These are phyloP conservation scores for Yamadazyma friedrichii DNA, from an alignment of 1,139 yeast genomes.

Conservation along the genomic window DNA sequence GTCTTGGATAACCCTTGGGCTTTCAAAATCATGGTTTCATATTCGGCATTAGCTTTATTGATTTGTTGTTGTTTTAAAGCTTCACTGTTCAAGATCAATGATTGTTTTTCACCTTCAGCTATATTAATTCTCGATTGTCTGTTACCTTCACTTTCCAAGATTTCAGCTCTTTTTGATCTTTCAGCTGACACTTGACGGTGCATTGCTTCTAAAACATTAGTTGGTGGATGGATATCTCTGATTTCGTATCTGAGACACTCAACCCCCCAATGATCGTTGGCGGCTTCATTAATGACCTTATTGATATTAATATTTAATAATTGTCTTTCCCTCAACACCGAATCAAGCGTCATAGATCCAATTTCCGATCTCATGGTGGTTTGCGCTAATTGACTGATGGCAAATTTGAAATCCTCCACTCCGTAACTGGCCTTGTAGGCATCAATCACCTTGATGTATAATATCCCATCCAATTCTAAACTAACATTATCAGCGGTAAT, in stretches of 20 bases:
- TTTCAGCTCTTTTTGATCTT: constrained; percentile 82
- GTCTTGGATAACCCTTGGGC: constrained; percentile 82
- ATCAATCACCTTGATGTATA: constrained; percentile 74
- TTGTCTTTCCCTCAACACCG: constrained; percentile 76
- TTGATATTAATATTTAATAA: constrained; percentile 71
- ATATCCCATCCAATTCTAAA: constrained; percentile 79
- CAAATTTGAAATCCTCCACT: constrained; percentile 85
- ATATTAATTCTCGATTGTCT: constrained; percentile 76
- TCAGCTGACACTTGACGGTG: constrained; percentile 88
- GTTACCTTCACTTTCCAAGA: constrained; percentile 81
- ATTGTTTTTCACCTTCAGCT: constrained; percentile 77
- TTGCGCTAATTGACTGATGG: constrained; percentile 82
- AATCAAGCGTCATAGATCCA: constrained; percentile 77
- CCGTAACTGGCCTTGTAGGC: constrained; percentile 87
- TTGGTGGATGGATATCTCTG: constrained; percentile 86
- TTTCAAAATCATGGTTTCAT: constrained; percentile 62
- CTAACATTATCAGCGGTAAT: constrained; percentile 86
- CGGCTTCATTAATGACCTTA: constrained; percentile 79
- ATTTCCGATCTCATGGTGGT: constrained; percentile 90
- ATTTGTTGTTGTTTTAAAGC: constrained; percentile 62
- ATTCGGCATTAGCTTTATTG: constrained; percentile 68
- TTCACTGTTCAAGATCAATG: constrained; percentile 69
- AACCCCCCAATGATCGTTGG: constrained; percentile 79
- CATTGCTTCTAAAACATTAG: constrained; percentile 86
- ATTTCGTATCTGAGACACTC: constrained; percentile 83